These are phyloP conservation scores for Adansonia grandidieri DNA, from an alignment of 441 rosid genomes.

Conservation along the genomic window DNA sequence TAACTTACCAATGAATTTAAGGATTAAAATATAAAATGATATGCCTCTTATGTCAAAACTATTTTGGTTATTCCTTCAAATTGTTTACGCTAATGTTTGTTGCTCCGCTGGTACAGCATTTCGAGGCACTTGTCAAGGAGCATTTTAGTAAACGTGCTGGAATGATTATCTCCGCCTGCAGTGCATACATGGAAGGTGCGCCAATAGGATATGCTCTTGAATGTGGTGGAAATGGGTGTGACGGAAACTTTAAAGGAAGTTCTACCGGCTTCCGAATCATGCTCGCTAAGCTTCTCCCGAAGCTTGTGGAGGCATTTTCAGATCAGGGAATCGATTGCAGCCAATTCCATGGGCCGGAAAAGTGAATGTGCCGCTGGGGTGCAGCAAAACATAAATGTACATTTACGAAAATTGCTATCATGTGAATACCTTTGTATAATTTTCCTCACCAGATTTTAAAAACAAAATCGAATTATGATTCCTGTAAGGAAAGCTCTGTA, in stretches of 20 bases:
- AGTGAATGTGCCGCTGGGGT: conserved; percentile 27
- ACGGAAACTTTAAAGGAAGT: conserved; percentile 48
- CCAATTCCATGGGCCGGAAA: conserved; percentile 38
- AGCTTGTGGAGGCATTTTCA: conserved; percentile 74
- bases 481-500: conserved; percentile 22
- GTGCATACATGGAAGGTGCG: conserved; percentile 74
- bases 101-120: conserved; percentile 58
- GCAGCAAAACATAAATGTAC: conserved; percentile 1
- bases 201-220: conserved; percentile 50
- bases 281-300: conserved; percentile 80
- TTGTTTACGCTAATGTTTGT: conserved; percentile 8
- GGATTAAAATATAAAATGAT: neutral
- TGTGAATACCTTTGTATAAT: conserved; percentile 25
- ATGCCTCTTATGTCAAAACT: neutral
- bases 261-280: conserved; percentile 94
- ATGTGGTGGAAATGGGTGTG: conserved; percentile 26
- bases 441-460: neutral
- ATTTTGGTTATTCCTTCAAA: neutral
- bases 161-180: conserved; percentile 61
- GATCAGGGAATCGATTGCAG: conserved; percentile 67
- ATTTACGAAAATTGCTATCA: conserved; percentile 8
- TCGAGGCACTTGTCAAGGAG: conserved; percentile 76
- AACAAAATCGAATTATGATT: conserved; percentile 4
- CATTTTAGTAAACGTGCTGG: conserved; percentile 55
- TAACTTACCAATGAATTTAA: neutral